Base-by-base conservation (phyloP, 73 alveolate genomes). In the Effrenium voratum region DNA sequence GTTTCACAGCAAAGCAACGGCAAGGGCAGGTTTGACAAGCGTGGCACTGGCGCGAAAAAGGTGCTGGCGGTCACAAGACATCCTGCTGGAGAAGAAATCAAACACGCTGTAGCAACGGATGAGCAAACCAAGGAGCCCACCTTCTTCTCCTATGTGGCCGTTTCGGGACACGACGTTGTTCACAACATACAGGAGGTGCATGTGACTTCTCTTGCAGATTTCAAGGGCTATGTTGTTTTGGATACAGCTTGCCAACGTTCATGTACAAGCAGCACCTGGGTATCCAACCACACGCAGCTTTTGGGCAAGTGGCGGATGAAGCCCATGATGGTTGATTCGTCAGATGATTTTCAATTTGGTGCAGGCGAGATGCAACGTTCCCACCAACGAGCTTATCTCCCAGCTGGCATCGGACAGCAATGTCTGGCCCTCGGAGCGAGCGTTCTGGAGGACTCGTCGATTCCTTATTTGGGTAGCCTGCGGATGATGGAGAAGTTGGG, bases 241-340 rank as follows among this genome's bases (percentile, higher is more conserved):
- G 93, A 84, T 43, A 84, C 93, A n/a, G 93, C 93, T 19, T 84
- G 93, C 63, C 93, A 84, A 57, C 66, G 63, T 5, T 52, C 93
- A 34, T 84, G 93, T 38, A 52, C 80, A 41, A 63, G 93, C 15
- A 38, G 32, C 22, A 0, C 79, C 1, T 73, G 84, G 84, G 34
- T 73, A 19, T 19, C 8, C 63, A 12, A 8, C 63, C 63, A 52
- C 19, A 8, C 8, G 19, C 63, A 52, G 19, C 63, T 52, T 19
- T 19, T 52, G 8, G 63, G 26, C 8, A 8, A 52, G 63, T 19
- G 63, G 26, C 63, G 63, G 26, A 8, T 52, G 8, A 12, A 19
- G 8, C 19, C 26, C 63, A 52, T 12, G 63, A 52, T 19, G 63
- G 19, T 52, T 19, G 19, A 8, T 52, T 8, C 63, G 63, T 19